Base-by-base conservation (phyloP, 129 eudicot species). In the Flaveria ramosissima region DNA sequence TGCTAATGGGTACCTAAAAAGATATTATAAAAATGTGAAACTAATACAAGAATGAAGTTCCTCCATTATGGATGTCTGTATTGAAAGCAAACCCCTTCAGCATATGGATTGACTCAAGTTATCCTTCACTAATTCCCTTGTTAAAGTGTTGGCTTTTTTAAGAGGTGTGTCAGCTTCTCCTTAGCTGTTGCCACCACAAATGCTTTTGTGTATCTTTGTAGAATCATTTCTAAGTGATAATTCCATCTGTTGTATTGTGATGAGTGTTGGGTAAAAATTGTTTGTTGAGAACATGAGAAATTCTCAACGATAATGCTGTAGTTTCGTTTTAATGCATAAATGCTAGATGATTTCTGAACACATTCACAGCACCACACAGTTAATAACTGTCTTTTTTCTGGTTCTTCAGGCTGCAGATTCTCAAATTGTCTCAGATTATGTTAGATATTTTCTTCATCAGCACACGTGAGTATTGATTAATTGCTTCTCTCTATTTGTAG, bases 321-420 rank as follows among this genome's bases (percentile, higher is more conserved):
- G 61, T 11, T 55, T 55, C 19, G 61, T 55, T 55, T 55, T 55
- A 55, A 8, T 17, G 11, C 61, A 55, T 9, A 17, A 6, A 70
- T 17, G 39, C 11, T 56, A 23, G 19, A 42, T 68, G 41, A 42
- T 78, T 47, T 6, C 23, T 57, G 42, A 50, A 47, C 50, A 69
- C 16, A 69, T 26, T 48, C 6, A 48, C 53, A 48, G 53, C 17
- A 3, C 56, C 5, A 2, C 41, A 24, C 13, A 24, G 13, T 21
- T 78, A 47, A 71, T 19, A 59, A 20, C 63, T 20, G 55, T 7
- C 14, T 21, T 63, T 15, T 64, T 48, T 76, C 11, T 77, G 60
- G 21, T 60, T 81, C 75, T 79, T 17, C 89, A 93, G 97, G 98
- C 98, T 23, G 98, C 97, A 55, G 98, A 94, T 80, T 87, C 98